phyloP scores from a whole-genome alignment of 2,329 filamentous ascomycete genomes.

The Ophiostoma sp. region DNA sequence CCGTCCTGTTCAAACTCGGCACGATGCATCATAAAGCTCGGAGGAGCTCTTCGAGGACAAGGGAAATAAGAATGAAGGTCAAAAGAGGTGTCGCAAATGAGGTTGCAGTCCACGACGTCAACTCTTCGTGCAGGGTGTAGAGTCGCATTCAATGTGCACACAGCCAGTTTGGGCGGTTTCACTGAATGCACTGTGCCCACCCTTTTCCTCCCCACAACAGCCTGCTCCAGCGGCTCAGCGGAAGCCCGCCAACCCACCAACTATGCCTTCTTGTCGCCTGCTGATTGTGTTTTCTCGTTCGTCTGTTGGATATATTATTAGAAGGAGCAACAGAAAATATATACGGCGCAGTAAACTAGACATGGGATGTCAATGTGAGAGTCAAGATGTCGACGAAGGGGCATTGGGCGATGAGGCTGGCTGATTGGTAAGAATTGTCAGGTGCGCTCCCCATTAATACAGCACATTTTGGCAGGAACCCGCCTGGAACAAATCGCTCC shows the following conservation, averaged over 20 bases:
- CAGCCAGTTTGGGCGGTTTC: not conserved
- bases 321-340: not conserved
- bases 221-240: not conserved
- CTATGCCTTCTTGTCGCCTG: not conserved
- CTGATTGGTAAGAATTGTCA: not conserved
- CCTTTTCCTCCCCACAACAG: not conserved
- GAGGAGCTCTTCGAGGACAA: not conserved
- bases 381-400: not conserved
- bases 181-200: constrained; percentile 13
- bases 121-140: not conserved
- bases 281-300: not conserved
- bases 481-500: not conserved
- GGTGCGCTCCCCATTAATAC: not conserved
- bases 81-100: constrained; percentile 4
- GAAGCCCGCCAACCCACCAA: not conserved
- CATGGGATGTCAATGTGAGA: not conserved
- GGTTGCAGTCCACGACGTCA: constrained; percentile 1
- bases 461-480: not conserved
- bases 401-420: not conserved
- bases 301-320: not conserved
- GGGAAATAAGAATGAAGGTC: not conserved
- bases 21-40: not conserved
- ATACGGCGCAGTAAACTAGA: not conserved
- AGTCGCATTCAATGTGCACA: constrained; percentile 3
- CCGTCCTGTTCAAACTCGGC: not conserved